Percentiles rank a stretch among this genome's conserved stretches.
Conservation (phyloP, 139 green algal species). For the Closterium sp. region DNA sequence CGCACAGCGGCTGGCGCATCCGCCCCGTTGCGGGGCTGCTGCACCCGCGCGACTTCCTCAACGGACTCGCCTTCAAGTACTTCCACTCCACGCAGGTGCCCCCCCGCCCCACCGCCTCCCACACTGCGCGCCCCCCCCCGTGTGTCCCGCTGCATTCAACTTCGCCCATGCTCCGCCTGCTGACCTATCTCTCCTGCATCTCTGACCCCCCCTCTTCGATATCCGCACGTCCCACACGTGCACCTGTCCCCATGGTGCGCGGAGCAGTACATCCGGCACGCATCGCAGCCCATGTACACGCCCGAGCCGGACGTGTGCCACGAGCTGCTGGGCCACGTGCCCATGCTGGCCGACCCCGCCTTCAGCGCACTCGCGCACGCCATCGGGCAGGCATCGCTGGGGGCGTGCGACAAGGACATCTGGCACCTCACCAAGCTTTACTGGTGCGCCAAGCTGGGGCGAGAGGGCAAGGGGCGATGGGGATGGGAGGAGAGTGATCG, state of each 20-base stretch:
- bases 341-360: constrained; percentile 78
- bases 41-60: constrained; percentile 89
- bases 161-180: not conserved
- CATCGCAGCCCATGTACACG: constrained; percentile 76
- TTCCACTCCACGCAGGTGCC: constrained; percentile 74
- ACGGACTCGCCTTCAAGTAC: constrained; percentile 85
- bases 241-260: not conserved
- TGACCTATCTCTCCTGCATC: not conserved
- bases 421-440: constrained; percentile 87
- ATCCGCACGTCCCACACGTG: not conserved
- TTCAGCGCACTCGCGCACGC: constrained; percentile 76
- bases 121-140: too few relatives aligned
- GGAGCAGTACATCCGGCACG: constrained; percentile 44
- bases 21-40: constrained; percentile 85
- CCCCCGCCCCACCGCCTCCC: not conserved
- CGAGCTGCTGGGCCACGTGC: constrained; percentile 82
- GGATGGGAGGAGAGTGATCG: too few relatives aligned
- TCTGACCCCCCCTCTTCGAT: not conserved
- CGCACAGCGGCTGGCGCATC: constrained; percentile 69
- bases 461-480: too few relatives aligned
- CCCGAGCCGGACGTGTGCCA: constrained; percentile 89
- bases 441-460: constrained; percentile 51
- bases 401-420: constrained; percentile 78
- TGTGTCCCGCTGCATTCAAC: not conserved
- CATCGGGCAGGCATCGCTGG: constrained; percentile 81